phyloP scores from a whole-genome alignment of 129 eudicot species.

The Logfia minima region DNA sequence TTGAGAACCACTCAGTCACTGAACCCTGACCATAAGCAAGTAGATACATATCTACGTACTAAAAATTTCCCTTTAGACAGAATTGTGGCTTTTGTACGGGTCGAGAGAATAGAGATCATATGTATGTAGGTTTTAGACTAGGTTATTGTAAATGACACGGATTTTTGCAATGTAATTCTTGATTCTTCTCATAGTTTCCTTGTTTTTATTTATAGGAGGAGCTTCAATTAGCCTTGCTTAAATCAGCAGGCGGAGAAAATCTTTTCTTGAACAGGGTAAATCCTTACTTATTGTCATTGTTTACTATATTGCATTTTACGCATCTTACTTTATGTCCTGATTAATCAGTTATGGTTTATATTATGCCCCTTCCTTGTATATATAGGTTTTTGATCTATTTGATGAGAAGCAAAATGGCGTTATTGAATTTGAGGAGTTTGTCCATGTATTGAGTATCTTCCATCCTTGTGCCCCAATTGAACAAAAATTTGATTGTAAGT shows the following conservation, averaged over 20 bases:
- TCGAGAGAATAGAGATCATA: too few species aligned
- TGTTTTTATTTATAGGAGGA: constrained; percentile 38
- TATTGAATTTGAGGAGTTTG: constrained; percentile 55
- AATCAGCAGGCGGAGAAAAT: constrained; percentile 42
- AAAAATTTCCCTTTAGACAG: too few species aligned
- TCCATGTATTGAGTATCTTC: constrained; percentile 50
- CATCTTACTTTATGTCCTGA: too few species aligned
- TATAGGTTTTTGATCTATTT: constrained; percentile 55
- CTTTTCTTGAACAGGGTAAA: constrained; percentile 55
- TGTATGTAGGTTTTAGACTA: background rate
- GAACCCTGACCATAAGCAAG: too few species aligned
- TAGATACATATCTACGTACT: too few species aligned
- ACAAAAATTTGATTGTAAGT: constrained; percentile 46
- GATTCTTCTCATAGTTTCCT: background rate
- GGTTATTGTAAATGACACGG: background rate
- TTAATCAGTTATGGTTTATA: background rate
- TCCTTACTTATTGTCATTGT: background rate
- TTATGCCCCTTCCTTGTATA: background rate
- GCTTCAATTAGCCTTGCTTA: constrained; percentile 53
- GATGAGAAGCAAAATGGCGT: constrained; percentile 62
- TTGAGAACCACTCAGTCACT: too few species aligned
- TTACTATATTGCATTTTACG: too few species aligned
- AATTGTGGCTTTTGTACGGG: too few species aligned
- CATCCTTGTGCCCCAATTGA: constrained; percentile 46
- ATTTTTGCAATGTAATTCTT: background rate